phyloP scores from a whole-genome alignment of 768 basidiomycete species.

The Pisolithus sp. region DNA sequence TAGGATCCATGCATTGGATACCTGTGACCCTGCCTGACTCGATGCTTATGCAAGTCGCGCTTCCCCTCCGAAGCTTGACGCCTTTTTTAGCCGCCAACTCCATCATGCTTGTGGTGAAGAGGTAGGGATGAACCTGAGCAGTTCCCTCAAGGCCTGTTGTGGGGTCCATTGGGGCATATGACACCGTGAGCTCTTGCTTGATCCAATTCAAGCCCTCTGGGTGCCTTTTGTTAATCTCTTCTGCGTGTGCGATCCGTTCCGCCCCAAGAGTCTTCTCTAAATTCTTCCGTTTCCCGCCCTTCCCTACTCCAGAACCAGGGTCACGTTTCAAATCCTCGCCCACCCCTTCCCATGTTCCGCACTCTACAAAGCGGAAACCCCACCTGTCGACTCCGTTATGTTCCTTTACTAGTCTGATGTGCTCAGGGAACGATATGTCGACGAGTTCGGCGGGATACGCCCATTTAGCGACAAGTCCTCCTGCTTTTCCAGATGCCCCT shows the following conservation, averaged over 20 bases:
- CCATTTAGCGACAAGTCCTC: slow-evolving; percentile 82
- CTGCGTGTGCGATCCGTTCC: slow-evolving; percentile 11
- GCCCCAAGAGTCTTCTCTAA: slow-evolving; percentile 53
- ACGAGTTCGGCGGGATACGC: slow-evolving; percentile 71
- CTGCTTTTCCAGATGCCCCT: slow-evolving; percentile 80
- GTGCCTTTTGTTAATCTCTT: slow-evolving; percentile 22
- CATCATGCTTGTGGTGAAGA: slow-evolving; percentile 69
- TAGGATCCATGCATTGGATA: slow-evolving; percentile 33
- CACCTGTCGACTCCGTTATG: slow-evolving; percentile 67
- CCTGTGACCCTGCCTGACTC: slow-evolving; percentile 38
- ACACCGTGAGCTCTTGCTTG: slow-evolving; percentile 48
- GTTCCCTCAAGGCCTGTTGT: slow-evolving; percentile 50
- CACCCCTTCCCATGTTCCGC: slow-evolving; percentile 67
- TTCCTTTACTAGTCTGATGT: slow-evolving; percentile 62
- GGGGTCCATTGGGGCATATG: slow-evolving; percentile 55
- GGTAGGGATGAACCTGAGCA: slow-evolving; percentile 72
- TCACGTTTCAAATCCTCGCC: slow-evolving; percentile 31
- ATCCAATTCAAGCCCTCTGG: slow-evolving; percentile 53
- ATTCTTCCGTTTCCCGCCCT: slow-evolving; percentile 36
- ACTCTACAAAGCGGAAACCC: slow-evolving; percentile 78
- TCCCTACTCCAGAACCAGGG: slow-evolving; percentile 20
- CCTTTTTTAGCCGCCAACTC: slow-evolving; percentile 53
- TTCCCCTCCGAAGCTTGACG: slow-evolving; percentile 41
- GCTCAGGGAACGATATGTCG: slow-evolving; percentile 58
- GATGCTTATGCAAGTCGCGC: slow-evolving; percentile 41